A percentile compares a stretch with the other conserved stretches of the same genome.
phyloP scores from a whole-genome alignment of 495 filamentous ascomycete species.

The Aspergillus sparsus region DNA sequence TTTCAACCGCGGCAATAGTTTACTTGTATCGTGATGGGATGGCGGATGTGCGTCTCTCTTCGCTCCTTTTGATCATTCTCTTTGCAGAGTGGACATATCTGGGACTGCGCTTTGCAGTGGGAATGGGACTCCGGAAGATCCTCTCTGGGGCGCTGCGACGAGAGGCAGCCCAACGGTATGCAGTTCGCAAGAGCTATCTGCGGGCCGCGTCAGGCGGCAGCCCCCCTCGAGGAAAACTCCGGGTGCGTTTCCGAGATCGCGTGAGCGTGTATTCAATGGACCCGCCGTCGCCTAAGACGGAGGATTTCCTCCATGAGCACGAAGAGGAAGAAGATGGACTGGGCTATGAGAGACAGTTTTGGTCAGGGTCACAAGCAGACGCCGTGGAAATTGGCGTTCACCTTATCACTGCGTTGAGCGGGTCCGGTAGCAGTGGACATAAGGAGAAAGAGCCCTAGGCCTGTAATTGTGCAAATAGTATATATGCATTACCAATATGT shows the following conservation, averaged over 20 bases:
- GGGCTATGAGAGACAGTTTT: conserved; percentile 38
- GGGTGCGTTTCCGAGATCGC: conserved; percentile 43
- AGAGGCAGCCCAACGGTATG: conserved; percentile 70
- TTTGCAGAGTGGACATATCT: conserved; percentile 84
- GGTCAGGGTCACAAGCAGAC: conserved; percentile 30
- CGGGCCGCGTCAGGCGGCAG: conserved; percentile 35
- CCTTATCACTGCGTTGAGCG: conserved; percentile 39
- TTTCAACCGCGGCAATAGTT: conserved; percentile 81
- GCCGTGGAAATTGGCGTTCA: conserved; percentile 39
- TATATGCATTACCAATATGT: too few relatives aligned
- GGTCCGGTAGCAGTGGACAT: neutral
- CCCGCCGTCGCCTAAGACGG: conserved; percentile 11
- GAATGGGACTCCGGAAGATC: conserved; percentile 67
- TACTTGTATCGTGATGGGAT: conserved; percentile 75
- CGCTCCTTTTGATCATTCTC: conserved; percentile 75
- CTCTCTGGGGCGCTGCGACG: conserved; percentile 76
- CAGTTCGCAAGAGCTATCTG: conserved; percentile 67
- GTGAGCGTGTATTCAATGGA: conserved; percentile 38
- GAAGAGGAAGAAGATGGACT: conserved; percentile 29
- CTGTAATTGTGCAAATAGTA: neutral
- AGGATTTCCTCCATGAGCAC: conserved; percentile 26
- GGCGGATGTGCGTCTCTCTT: conserved; percentile 66
- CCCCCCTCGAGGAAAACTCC: conserved; percentile 27
- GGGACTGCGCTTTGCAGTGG: conserved; percentile 63
- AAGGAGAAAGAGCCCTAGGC: neutral